phyloP scores from a whole-genome alignment of 441 rosid species.

The Corymbia calophylla region DNA sequence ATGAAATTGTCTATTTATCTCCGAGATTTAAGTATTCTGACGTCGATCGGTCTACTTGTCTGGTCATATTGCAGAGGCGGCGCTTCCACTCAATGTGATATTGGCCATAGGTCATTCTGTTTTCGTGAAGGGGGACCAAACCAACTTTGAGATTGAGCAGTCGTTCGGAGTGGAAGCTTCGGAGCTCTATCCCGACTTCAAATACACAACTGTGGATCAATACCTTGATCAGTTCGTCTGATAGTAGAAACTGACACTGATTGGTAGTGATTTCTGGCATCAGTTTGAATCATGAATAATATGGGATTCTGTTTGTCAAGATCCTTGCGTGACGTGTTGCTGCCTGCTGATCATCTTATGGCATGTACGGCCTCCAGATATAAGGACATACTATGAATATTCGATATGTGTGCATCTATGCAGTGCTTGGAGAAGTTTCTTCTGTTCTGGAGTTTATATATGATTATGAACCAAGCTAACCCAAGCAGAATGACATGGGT shows the following conservation, averaged over 20 bases:
- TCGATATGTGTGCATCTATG: background rate
- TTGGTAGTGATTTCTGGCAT: background rate
- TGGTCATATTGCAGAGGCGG: conserved; percentile 20
- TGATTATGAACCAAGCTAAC: background rate
- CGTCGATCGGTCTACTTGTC: background rate
- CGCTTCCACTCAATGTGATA: conserved; percentile 22
- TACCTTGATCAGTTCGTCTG: conserved; percentile 33
- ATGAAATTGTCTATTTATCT: background rate
- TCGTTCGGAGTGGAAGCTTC: conserved; percentile 63
- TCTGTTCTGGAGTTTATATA: background rate
- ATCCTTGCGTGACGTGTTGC: background rate
- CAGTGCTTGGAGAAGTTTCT: background rate
- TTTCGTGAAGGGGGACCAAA: conserved; percentile 54
- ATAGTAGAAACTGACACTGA: background rate
- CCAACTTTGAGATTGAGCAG: conserved; percentile 48
- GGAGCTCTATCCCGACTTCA: conserved; percentile 57
- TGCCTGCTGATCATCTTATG: background rate
- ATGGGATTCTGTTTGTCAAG: background rate
- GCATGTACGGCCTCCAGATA: background rate
- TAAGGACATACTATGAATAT: background rate
- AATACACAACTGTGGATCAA: conserved; percentile 50
- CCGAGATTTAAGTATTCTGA: background rate
- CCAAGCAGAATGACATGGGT: background rate
- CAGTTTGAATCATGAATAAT: background rate
- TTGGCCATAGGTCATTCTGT: conserved; percentile 35